phyloP scores from a whole-genome alignment of 2,329 filamentous ascomycete genomes.

The Ophiostoma novo-ulmi region DNA sequence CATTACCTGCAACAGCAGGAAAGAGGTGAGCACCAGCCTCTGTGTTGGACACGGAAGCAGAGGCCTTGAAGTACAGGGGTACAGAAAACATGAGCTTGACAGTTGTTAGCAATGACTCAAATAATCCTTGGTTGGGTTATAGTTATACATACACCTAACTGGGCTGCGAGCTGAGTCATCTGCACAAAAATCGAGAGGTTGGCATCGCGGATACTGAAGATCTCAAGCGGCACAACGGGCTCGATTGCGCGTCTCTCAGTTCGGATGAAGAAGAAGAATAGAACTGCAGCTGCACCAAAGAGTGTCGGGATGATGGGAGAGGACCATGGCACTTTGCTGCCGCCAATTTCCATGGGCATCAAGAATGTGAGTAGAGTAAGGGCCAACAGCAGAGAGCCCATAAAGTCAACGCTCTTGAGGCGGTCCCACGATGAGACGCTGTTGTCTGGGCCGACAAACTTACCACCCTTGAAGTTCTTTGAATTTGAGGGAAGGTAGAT shows the following conservation, averaged over 20 bases:
- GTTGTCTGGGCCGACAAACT: slow-evolving; percentile 27
- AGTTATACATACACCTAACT: slow-evolving; percentile 44
- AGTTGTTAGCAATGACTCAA: slow-evolving; percentile 2
- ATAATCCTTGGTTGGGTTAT: too few species aligned
- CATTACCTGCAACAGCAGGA: slow-evolving; percentile 63
- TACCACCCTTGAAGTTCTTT: slow-evolving; percentile 23
- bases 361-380: slow-evolving; percentile 37
- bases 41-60: slow-evolving; percentile 52
- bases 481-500: slow-evolving; percentile 35
- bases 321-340: slow-evolving; percentile 38
- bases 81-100: slow-evolving; percentile 57
- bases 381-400: slow-evolving; percentile 47
- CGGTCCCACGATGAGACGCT: slow-evolving; percentile 28
- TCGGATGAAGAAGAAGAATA: slow-evolving; percentile 35
- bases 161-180: slow-evolving; percentile 51
- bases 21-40: slow-evolving; percentile 57
- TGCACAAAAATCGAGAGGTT: slow-evolving; percentile 50
- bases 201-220: slow-evolving; percentile 50
- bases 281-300: slow-evolving; percentile 31
- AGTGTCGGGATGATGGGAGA: slow-evolving; percentile 35
- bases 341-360: slow-evolving; percentile 40
- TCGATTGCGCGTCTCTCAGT: slow-evolving; percentile 42
- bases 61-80: slow-evolving; percentile 66
- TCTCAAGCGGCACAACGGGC: slow-evolving; percentile 54
- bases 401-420: slow-evolving; percentile 54